Evolutionary conservation across 768 basidiomycete genomes (phyloP), one percentile per base, ranked within the genome.

Genomic region (Dendrothele bispora): DNA sequence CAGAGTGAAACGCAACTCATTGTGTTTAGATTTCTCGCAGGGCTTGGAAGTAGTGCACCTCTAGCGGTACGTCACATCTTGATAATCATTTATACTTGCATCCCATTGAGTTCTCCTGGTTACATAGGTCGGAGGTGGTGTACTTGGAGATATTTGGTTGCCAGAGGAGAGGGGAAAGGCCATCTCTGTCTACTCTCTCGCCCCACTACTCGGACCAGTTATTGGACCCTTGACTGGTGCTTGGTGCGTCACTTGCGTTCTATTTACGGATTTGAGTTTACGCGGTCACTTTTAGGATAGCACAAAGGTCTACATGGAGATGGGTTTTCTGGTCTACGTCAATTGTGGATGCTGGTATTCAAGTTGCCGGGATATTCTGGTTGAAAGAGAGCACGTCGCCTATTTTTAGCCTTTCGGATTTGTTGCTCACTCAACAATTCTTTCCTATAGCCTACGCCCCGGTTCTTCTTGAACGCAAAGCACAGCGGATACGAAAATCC

Each of bases 291-390:
- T 43, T 7, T 43, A 73, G 72, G 71, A 77, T 89, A 22, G 79
- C 81, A 0, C 69, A 86, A 32, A 69, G 65, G 28, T 76, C 83
- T 0, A 83, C 82, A 0, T 88, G 86, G 86, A 70, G 83, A 61
- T 88, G 84, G 85, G 84, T 86, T 25, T 89, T 88, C 60, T 86
- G 84, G 79, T 77, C 84, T 1, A 83, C 83, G 4, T 78, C 71
- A 26, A 82, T 86, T 29, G 69, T 75, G 0, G 82, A 79, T 51
- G 80, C 66, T 0, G 52, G 58, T 18, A 61, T 89, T 27, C 85
- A 88, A 55, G 40, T 76, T 0, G 52, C 75, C 1, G 85, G 86
- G 2, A 7, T 86, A 0, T 65, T 85, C 29, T 78, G 66, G 49
- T 69, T 89, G 3, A 71, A 71, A 66, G 86, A 88, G 72, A 85